Evolutionary conservation across 805 yeast genomes (phyloP).

Genomic region (Starmerella asiatica): DNA sequence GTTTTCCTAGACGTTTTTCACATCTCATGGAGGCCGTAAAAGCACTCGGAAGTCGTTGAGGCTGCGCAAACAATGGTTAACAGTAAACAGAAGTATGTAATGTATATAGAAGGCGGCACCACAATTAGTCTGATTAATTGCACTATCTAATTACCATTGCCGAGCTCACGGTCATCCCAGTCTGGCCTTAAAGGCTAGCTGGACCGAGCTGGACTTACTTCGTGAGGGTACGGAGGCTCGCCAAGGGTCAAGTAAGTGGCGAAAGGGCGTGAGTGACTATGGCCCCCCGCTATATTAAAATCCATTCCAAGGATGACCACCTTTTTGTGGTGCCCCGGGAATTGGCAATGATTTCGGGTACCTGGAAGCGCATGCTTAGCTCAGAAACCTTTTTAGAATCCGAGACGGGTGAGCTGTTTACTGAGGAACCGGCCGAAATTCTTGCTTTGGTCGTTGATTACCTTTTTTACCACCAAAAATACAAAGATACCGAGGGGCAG

Average conservation of each 20-base stretch:
- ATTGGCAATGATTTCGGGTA: slow-evolving; percentile 63
- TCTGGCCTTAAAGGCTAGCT: too few relatives aligned
- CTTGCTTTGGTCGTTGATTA: slow-evolving; percentile 77
- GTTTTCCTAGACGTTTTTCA: too few relatives aligned
- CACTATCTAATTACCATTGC: too few relatives aligned
- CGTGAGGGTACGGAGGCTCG: too few relatives aligned
- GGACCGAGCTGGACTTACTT: too few relatives aligned
- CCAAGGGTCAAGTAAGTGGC: background rate
- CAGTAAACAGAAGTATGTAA: too few relatives aligned
- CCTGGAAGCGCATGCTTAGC: slow-evolving; percentile 41
- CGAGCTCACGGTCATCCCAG: too few relatives aligned
- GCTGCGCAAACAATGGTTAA: too few relatives aligned
- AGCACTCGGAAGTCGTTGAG: too few relatives aligned
- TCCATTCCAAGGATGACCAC: slow-evolving; percentile 62
- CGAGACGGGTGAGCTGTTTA: slow-evolving; percentile 38
- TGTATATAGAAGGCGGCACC: too few relatives aligned
- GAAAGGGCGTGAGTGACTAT: slow-evolving; percentile 6
- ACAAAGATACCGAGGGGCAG: slow-evolving; percentile 29
- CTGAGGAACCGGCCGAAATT: slow-evolving; percentile 53
- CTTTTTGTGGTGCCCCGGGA: slow-evolving; percentile 50
- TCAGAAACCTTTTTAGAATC: slow-evolving; percentile 43
- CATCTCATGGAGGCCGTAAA: too few relatives aligned
- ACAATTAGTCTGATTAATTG: too few relatives aligned
- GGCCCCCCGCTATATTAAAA: slow-evolving; percentile 37
- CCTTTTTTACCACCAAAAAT: slow-evolving; percentile 58